A percentile compares a stretch with the other conserved stretches of the same genome.
phyloP scores from a whole-genome alignment of 108 stramenopile genomes.

The Nitzschia inconspicua region DNA sequence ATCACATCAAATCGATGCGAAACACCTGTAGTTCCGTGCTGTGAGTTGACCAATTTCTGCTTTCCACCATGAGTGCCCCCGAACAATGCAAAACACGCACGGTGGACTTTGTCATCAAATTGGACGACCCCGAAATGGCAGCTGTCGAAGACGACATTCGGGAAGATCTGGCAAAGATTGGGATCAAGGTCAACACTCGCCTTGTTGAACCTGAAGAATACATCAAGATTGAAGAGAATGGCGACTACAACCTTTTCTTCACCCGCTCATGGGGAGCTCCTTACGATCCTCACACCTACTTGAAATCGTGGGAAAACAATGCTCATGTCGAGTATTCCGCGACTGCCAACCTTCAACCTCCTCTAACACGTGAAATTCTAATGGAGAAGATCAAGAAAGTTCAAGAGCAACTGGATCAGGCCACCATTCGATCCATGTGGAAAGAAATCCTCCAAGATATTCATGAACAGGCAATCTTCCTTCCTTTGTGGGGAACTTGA shows the following conservation, averaged over 20 bases:
- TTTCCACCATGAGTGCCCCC: too few relatives aligned
- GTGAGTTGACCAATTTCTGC: too few relatives aligned
- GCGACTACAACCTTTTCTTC: conserved; percentile 52
- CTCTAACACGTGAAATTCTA: conserved; percentile 40
- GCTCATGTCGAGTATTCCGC: conserved; percentile 53
- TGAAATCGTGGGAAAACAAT: conserved; percentile 43
- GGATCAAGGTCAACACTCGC: conserved; percentile 36
- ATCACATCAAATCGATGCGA: too few relatives aligned
- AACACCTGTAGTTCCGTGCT: too few relatives aligned
- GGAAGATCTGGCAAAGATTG: conserved; percentile 38
- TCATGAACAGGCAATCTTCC: conserved; percentile 46
- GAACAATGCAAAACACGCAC: conserved; percentile 12
- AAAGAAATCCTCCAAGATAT: conserved; percentile 42
- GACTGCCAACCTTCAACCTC: conserved; percentile 28
- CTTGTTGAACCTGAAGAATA: conserved; percentile 34
- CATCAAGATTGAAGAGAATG: conserved; percentile 33
- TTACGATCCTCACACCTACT: conserved; percentile 66
- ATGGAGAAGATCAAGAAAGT: conserved; percentile 39
- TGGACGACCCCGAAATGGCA: conserved; percentile 49
- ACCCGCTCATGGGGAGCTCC: conserved; percentile 59
- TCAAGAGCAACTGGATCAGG: conserved; percentile 18
- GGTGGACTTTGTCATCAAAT: conserved; percentile 25
- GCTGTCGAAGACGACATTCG: conserved; percentile 60
- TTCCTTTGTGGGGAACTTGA: conserved; percentile 62
- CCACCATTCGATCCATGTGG: conserved; percentile 30